A percentile compares a stretch with the other conserved stretches of the same genome.
These are phyloP conservation scores for Poronia punctata DNA, from an alignment of 495 filamentous ascomycete genomes.

Conservation along the genomic window DNA sequence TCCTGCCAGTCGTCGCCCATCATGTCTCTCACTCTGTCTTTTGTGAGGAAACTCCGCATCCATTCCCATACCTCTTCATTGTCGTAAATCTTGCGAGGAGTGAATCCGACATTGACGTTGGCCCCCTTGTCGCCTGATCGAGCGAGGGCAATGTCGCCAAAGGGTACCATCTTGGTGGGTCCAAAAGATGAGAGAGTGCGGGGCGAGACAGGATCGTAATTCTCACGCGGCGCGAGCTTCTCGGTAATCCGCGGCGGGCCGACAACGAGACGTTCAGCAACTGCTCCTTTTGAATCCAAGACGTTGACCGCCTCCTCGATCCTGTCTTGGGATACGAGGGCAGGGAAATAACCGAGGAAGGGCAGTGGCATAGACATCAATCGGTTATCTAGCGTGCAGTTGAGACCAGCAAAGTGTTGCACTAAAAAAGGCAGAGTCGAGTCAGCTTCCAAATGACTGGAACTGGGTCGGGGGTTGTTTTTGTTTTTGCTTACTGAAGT, in stretches of 20 bases:
- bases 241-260: constrained; percentile 23
- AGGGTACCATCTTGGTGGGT: constrained; percentile 32
- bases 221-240: constrained; percentile 28
- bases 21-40: constrained; percentile 27
- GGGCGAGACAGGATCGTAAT: constrained; percentile 26
- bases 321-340: constrained; percentile 18
- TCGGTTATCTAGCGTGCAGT: constrained; percentile 18
- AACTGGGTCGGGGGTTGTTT: not conserved
- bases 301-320: constrained; percentile 19
- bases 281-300: constrained; percentile 3
- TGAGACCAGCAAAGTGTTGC: constrained; percentile 25
- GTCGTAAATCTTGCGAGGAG: constrained; percentile 7
- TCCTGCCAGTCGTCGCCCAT: constrained; percentile 34
- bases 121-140: constrained; percentile 49
- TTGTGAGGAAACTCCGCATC: constrained; percentile 42
- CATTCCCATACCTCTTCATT: constrained; percentile 38
- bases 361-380: constrained; percentile 16
- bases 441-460: not conserved
- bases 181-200: constrained; percentile 26
- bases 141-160: constrained; percentile 43
- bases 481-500: constrained; percentile 6
- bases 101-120: constrained; percentile 48
- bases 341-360: constrained; percentile 23
- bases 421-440: not conserved
- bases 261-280: constrained; percentile 16